Percentiles rank a stretch among this genome's conserved stretches.
These are phyloP conservation scores for Pseudonitzschia pungens DNA, from an alignment of 108 stramenopile species.

Conservation along the genomic window DNA sequence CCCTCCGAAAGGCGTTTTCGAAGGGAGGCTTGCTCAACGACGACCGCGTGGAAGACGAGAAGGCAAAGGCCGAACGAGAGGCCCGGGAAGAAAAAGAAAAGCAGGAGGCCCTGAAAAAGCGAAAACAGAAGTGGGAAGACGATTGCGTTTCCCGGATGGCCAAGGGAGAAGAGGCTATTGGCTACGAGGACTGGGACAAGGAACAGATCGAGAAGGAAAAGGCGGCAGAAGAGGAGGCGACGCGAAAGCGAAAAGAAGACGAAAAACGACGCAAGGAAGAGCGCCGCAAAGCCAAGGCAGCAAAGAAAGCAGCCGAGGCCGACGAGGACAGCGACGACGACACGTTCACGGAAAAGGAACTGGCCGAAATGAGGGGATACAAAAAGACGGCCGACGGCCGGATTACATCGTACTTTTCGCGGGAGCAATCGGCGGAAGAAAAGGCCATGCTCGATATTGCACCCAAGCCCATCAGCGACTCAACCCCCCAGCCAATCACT, in stretches of 20 bases:
- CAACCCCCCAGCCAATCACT: slow-evolving; percentile 11
- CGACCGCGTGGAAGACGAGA: slow-evolving; percentile 79
- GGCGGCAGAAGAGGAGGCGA: slow-evolving; percentile 51
- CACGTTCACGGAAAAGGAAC: slow-evolving; percentile 68
- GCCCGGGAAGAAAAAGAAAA: slow-evolving; percentile 52
- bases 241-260: slow-evolving; percentile 48
- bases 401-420: slow-evolving; percentile 92
- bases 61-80: slow-evolving; percentile 44
- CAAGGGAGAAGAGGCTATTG: slow-evolving; percentile 55
- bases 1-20: slow-evolving; percentile 71
- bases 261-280: slow-evolving; percentile 48
- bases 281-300: slow-evolving; percentile 35
- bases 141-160: slow-evolving; percentile 79
- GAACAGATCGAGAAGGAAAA: slow-evolving; percentile 58
- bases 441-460: slow-evolving; percentile 80
- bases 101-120: slow-evolving; percentile 52
- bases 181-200: slow-evolving; percentile 81
- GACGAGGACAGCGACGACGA: slow-evolving; percentile 57
- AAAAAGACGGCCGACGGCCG: slow-evolving; percentile 93
- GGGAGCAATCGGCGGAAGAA: slow-evolving; percentile 88
- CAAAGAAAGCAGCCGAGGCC: slow-evolving; percentile 23
- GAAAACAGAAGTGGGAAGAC: slow-evolving; percentile 82
- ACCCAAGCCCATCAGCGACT: slow-evolving; percentile 55
- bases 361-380: slow-evolving; percentile 83
- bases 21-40: slow-evolving; percentile 53